phyloP scores from a whole-genome alignment of 192 early-diverging fungal species.

The Phlyctochytrium bullatum region DNA sequence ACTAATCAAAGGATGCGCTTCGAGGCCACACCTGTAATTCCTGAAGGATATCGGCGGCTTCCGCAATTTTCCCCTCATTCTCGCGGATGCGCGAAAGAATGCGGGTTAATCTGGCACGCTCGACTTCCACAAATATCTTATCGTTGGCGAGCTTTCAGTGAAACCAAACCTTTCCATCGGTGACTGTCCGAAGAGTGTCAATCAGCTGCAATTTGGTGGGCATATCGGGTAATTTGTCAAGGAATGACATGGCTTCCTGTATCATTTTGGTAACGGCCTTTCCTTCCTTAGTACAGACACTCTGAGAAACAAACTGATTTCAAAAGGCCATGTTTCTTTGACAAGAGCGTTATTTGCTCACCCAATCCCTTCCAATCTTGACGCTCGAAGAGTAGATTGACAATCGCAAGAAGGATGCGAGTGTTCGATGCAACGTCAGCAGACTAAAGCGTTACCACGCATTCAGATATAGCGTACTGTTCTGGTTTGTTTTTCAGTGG shows the following conservation, averaged over 20 bases:
- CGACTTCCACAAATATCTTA: constrained; percentile 98
- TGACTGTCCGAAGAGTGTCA: constrained; percentile 88
- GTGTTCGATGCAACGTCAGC: constrained; percentile 88
- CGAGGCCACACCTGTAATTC: constrained; percentile 74
- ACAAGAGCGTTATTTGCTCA: constrained; percentile 85
- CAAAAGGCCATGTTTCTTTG: constrained; percentile 97
- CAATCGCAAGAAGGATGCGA: constrained; percentile 76
- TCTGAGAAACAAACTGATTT: constrained; percentile 48
- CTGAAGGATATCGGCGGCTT: constrained; percentile 94
- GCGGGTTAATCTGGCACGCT: constrained; percentile 90
- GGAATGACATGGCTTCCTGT: constrained; percentile 82
- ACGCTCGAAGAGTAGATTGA: constrained; percentile 69
- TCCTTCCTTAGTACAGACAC: not conserved
- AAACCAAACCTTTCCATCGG: constrained; percentile 85
- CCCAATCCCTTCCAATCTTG: constrained; percentile 87
- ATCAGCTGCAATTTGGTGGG: constrained; percentile 87
- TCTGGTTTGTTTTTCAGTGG: constrained; percentile 93
- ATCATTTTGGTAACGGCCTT: constrained; percentile 95
- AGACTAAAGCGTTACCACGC: constrained; percentile 42
- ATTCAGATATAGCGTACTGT: constrained; percentile 55
- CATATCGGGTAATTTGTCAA: constrained; percentile 84
- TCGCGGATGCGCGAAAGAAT: constrained; percentile 88
- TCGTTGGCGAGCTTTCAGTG: not conserved
- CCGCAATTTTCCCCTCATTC: constrained; percentile 81
- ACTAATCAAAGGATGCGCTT: constrained; percentile 5